Percentiles rank a stretch among this genome's conserved stretches.
phyloP scores from a whole-genome alignment of 179 eudicot genomes.

The Actinidia chinensis region DNA sequence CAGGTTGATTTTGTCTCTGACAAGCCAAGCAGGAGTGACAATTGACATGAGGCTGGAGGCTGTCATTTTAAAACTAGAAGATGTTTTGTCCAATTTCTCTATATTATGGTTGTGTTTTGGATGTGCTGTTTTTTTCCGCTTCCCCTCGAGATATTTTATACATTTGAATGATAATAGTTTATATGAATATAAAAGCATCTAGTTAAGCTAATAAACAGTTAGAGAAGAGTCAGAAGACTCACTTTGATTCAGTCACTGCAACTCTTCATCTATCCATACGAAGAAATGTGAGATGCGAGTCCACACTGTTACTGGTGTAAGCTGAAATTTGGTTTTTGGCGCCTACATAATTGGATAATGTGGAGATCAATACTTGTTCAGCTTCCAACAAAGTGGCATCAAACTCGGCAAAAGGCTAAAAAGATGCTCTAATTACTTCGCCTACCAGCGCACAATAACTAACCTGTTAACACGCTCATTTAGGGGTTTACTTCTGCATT shows the following conservation, averaged over 20 bases:
- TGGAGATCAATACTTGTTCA: neutral
- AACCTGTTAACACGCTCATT: neutral
- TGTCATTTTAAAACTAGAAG: neutral
- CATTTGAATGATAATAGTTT: neutral
- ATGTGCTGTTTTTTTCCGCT: neutral
- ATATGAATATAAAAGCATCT: neutral
- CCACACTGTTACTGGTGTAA: neutral
- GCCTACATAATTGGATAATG: neutral
- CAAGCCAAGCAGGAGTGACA: constrained; percentile 80
- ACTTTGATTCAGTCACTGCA: neutral
- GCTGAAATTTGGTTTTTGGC: neutral
- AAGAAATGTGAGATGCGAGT: neutral
- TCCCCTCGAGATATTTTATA: neutral
- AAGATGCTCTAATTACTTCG: too few relatives aligned
- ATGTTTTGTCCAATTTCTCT: neutral
- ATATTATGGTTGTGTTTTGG: neutral
- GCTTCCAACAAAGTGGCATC: neutral
- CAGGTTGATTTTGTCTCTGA: constrained; percentile 44
- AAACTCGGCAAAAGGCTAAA: neutral
- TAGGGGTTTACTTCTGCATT: neutral
- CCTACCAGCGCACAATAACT: too few relatives aligned
- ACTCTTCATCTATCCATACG: neutral
- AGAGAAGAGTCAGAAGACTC: neutral
- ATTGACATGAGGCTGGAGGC: constrained; percentile 22
- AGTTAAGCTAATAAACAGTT: neutral